A percentile compares a stretch with the other conserved stretches of the same genome.
Evolutionary conservation across 495 filamentous ascomycete genomes (phyloP).

Genomic region (Umbilicaria muhlenbergii): DNA sequence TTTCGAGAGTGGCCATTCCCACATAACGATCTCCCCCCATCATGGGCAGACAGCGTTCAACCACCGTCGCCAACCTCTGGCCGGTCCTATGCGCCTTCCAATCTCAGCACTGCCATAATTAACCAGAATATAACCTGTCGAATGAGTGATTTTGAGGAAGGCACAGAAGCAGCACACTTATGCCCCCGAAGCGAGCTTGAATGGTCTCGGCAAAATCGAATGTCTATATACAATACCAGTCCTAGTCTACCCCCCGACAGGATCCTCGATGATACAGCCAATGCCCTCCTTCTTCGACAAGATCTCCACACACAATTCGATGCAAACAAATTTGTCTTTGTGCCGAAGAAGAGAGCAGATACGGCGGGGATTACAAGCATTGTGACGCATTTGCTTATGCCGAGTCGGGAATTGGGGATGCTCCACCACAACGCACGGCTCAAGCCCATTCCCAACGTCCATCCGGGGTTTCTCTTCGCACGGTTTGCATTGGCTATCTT

Average conservation of each 20-base stretch:
- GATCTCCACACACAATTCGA: conserved; percentile 10
- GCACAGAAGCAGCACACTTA: conserved; percentile 4
- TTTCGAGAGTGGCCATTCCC: conserved; percentile 9
- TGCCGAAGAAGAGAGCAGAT: conserved; percentile 5
- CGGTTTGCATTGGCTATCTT: conserved; percentile 9
- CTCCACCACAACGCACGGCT: conserved; percentile 8
- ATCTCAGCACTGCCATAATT: background rate
- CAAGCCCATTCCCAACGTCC: background rate
- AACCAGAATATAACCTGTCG: conserved; percentile 2
- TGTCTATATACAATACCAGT: conserved; percentile 3
- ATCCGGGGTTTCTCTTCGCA: conserved; percentile 5
- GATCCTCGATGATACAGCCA: conserved; percentile 4
- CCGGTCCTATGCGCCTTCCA: background rate
- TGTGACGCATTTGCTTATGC: background rate
- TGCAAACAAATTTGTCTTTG: conserved; percentile 7
- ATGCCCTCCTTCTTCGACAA: conserved; percentile 6
- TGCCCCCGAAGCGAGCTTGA: background rate
- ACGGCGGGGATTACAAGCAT: background rate
- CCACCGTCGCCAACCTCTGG: background rate
- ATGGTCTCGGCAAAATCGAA: conserved; percentile 6
- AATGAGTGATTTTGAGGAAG: conserved; percentile 3
- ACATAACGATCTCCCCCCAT: conserved; percentile 3
- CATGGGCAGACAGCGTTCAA: background rate
- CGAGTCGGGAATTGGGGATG: background rate
- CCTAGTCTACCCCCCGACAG: background rate